Conservation (phyloP, 192 early-diverging fungal species). For the Coemansia biformis region DNA sequence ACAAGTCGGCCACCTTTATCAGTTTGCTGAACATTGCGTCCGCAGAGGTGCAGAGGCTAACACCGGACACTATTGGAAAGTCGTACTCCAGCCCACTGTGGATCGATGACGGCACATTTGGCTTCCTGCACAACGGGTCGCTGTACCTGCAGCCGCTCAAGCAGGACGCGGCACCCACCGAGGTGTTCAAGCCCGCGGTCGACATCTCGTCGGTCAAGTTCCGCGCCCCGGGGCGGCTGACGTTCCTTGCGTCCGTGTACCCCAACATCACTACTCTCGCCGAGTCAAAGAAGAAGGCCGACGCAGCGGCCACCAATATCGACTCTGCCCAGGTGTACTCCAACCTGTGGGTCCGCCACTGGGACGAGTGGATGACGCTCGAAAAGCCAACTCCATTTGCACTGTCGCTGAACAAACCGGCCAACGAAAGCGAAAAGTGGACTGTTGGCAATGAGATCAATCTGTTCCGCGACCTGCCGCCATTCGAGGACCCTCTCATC, state of each 20-base stretch:
- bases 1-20: slow-evolving; percentile 9
- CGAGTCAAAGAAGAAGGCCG: slow-evolving; percentile 35
- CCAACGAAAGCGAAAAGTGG: slow-evolving; percentile 17
- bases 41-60: slow-evolving; percentile 4
- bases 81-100: slow-evolving; percentile 7
- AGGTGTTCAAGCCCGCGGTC: slow-evolving; percentile 9
- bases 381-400: slow-evolving; percentile 59
- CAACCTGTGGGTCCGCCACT: slow-evolving; percentile 72
- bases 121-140: slow-evolving; percentile 20
- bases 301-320: slow-evolving; percentile 7
- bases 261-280: slow-evolving; percentile 22
- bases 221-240: slow-evolving; percentile 1
- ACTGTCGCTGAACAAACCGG: slow-evolving; percentile 15
- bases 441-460: slow-evolving; percentile 20
- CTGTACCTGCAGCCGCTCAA: slow-evolving; percentile 4
- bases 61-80: too few species aligned
- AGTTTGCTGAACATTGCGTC: slow-evolving; percentile 16
- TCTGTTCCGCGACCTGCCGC: slow-evolving; percentile 30
- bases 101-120: slow-evolving; percentile 9
- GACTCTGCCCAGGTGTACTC: slow-evolving; percentile 60
- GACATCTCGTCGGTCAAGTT: slow-evolving; percentile 15
- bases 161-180: slow-evolving; percentile 5
- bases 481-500: slow-evolving; percentile 53
- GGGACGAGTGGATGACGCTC: slow-evolving; percentile 61
- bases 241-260: slow-evolving; percentile 14